A percentile compares a stretch with the other conserved stretches of the same genome.
phyloP scores from a whole-genome alignment of 352 stramenopile species.

The Pythium myriotylum region DNA sequence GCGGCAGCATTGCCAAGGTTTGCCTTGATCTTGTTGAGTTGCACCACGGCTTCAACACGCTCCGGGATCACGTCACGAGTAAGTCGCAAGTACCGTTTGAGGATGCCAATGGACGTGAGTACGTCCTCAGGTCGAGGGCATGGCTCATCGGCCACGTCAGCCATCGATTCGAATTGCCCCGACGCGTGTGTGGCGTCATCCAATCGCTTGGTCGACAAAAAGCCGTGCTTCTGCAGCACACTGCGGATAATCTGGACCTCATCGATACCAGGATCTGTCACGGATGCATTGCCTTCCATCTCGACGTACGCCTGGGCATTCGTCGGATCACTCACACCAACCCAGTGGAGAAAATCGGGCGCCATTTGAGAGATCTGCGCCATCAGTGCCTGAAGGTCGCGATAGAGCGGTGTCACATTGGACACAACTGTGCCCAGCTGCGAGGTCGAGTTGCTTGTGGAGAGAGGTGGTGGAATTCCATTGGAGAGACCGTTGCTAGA shows the following conservation, averaged over 20 bases:
- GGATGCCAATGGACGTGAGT: constrained; percentile 54
- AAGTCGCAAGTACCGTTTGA: constrained; percentile 81
- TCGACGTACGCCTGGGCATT: constrained; percentile 72
- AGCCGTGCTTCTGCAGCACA: constrained; percentile 83
- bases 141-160: constrained; percentile 53
- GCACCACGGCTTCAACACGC: constrained; percentile 65
- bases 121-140: constrained; percentile 59
- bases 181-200: constrained; percentile 53
- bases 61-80: constrained; percentile 47
- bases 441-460: constrained; percentile 13
- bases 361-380: constrained; percentile 55
- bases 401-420: constrained; percentile 44
- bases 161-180: constrained; percentile 52
- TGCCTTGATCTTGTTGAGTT: constrained; percentile 74
- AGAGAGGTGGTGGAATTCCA: not conserved
- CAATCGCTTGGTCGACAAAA: constrained; percentile 62
- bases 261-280: constrained; percentile 78
- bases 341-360: constrained; percentile 77
- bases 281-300: constrained; percentile 74
- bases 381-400: constrained; percentile 65
- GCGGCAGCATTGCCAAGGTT: constrained; percentile 35
- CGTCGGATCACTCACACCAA: constrained; percentile 55
- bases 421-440: constrained; percentile 33
- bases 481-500: not conserved
- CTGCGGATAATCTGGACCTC: constrained; percentile 83